Percentiles rank a stretch among this genome's conserved stretches.
These are phyloP conservation scores for Primulina huaijiensis DNA, from an alignment of 257 asterid genomes.

Conservation along the genomic window DNA sequence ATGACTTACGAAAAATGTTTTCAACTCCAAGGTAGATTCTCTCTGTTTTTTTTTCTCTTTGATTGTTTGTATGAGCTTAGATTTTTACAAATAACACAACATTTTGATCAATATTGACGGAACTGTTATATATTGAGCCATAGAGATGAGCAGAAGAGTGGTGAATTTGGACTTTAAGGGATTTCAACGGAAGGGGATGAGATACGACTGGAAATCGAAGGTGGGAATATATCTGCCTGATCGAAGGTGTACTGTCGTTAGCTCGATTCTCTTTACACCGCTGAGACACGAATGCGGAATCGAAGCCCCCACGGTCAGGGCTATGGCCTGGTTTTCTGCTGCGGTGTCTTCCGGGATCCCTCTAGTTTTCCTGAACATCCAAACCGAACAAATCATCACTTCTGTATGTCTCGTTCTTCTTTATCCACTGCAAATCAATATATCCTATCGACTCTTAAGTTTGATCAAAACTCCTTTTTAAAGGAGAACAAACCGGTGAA, in stretches of 20 bases:
- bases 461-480: background rate
- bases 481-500: slow-evolving; percentile 30
- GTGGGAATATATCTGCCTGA: slow-evolving; percentile 45
- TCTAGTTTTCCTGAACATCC: slow-evolving; percentile 42
- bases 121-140: background rate
- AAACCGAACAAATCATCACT: slow-evolving; percentile 45
- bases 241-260: slow-evolving; percentile 36
- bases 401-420: slow-evolving; percentile 23
- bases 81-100: no score
- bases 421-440: background rate
- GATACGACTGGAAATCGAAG: slow-evolving; percentile 48
- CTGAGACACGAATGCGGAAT: slow-evolving; percentile 30
- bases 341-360: slow-evolving; percentile 55
- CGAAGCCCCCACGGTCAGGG: slow-evolving; percentile 38
- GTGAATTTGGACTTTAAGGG: slow-evolving; percentile 42
- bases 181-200: slow-evolving; percentile 35
- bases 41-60: background rate
- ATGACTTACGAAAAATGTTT: slow-evolving; percentile 44
- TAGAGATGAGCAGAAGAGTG: slow-evolving; percentile 53
- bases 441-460: background rate
- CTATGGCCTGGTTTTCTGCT: slow-evolving; percentile 64
- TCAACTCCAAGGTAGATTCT: slow-evolving; percentile 43
- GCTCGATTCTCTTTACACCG: slow-evolving; percentile 52
- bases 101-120: background rate
- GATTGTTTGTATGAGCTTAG: background rate